Base-by-base conservation (phyloP, 2,329 filamentous ascomycete species). In the Calonectria pseudoreteaudii region DNA sequence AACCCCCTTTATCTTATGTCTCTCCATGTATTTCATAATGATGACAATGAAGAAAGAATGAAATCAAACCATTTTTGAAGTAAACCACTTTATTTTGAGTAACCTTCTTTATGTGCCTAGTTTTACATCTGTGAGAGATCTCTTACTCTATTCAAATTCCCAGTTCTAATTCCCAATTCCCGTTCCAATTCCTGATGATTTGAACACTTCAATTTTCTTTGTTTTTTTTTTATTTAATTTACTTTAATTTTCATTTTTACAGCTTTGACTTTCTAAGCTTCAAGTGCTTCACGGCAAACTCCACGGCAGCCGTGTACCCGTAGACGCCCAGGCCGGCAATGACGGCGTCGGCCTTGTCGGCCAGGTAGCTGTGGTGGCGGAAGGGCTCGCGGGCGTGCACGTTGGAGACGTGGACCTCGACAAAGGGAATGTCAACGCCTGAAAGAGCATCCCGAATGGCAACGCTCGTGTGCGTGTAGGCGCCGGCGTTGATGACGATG, bases 321-420 rank as follows among this genome's bases (percentile, higher is more conserved):
- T 86, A 91, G 20, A 87, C 87, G 0, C 92, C 92, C 81, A 96
- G 77, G 0, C 94, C 94, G 77, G 92, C 93, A 71, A 96, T 92
- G 11, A 95, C 91, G 0, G 91, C 94, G 31, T 90, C 89, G 0
- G 94, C 94, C 86, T 95, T 95, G 82, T 96, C 94, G 77, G 90
- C 92, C 76, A 96, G 86, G 80, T 93, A 95, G 76, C 92, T 94
- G 76, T 93, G 91, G 77, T 91, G 89, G 68, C 94, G 87, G 79
- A 91, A 96, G 1, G 87, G 80, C 85, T 96, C 94, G 11, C 94
- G 84, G 36, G 91, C 89, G 83, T 96, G 93, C 2, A 95, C 90
- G 82, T 96, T 96, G 70, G 88, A 92, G 41, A 95, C 89, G 82
- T 96, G 94, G n/a, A 95, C 83, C 85, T 96, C 94, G 60, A 96